These are phyloP conservation scores for Pseudocercospora crystallina DNA, from an alignment of 2,329 filamentous ascomycete genomes.

Conservation along the genomic window DNA sequence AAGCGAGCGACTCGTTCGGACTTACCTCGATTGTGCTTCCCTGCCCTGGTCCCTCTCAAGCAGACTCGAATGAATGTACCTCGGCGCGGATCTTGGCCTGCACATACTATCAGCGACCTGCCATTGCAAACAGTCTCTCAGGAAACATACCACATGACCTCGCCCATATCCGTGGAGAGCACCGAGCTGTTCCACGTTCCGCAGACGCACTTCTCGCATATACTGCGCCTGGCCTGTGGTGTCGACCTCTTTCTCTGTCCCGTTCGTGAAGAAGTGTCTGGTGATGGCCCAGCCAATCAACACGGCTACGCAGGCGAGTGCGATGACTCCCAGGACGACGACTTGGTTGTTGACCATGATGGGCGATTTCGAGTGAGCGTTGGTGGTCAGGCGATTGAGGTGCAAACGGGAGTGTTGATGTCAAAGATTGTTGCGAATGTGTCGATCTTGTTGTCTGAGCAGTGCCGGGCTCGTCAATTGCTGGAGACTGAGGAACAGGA, in stretches of 20 bases:
- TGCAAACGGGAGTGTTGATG: too few relatives aligned
- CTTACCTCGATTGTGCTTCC: too few relatives aligned
- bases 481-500: too few relatives aligned
- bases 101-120: too few relatives aligned
- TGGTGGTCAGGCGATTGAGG: too few relatives aligned
- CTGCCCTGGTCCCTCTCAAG: too few relatives aligned
- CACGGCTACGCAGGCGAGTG: slow-evolving; percentile 23
- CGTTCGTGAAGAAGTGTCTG: slow-evolving; percentile 20
- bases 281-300: slow-evolving; percentile 25
- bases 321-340: slow-evolving; percentile 22
- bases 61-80: too few relatives aligned
- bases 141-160: slow-evolving; percentile 12
- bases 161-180: slow-evolving; percentile 13
- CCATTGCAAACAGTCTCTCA: not conserved
- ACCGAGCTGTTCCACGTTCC: slow-evolving; percentile 22
- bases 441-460: too few relatives aligned
- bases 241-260: not conserved
- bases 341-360: slow-evolving; percentile 4
- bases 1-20: too few relatives aligned
- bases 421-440: too few relatives aligned
- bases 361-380: not conserved
- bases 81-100: too few relatives aligned
- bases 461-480: too few relatives aligned
- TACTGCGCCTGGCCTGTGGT: slow-evolving; percentile 25
- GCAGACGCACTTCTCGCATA: slow-evolving; percentile 31